A percentile compares a stretch with the other conserved stretches of the same genome.
Conservation (phyloP, 164 flowering plant species). For the Magnolia officinalis region DNA sequence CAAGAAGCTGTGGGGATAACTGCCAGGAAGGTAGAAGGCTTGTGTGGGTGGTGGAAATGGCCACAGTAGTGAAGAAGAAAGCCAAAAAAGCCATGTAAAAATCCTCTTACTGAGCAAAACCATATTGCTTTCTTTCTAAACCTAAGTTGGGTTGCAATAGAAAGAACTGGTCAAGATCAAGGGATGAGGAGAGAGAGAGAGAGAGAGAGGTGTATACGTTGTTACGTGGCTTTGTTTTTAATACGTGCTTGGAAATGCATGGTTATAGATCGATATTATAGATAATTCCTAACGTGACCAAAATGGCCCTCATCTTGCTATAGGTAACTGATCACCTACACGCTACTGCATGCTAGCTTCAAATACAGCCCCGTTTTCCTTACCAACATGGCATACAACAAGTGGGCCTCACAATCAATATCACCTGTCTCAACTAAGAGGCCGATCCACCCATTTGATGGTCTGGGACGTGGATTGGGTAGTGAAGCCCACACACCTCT, state of each 20-base stretch:
- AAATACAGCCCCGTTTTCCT: too few species aligned
- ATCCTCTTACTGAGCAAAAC: background rate
- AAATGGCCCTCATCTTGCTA: too few species aligned
- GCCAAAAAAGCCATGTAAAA: background rate
- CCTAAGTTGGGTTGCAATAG: too few species aligned
- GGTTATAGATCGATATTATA: background rate
- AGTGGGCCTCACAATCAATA: too few species aligned
- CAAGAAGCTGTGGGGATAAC: background rate
- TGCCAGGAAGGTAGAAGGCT: constrained; percentile 9
- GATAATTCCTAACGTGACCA: background rate
- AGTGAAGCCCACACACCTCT: too few species aligned
- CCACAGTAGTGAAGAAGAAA: background rate
- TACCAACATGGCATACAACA: too few species aligned
- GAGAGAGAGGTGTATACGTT: background rate
- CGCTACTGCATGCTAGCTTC: too few species aligned
- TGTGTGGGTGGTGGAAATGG: background rate
- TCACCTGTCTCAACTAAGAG: too few species aligned
- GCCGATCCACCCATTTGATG: too few species aligned
- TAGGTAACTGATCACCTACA: too few species aligned
- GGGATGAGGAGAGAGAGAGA: background rate
- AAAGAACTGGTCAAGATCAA: background rate
- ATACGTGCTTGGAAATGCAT: background rate
- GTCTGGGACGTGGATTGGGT: too few species aligned
- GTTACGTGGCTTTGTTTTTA: background rate
- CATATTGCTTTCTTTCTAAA: background rate